Evolutionary conservation across 257 asterid species (phyloP).

Genomic region (Buddleja alternifolia): DNA sequence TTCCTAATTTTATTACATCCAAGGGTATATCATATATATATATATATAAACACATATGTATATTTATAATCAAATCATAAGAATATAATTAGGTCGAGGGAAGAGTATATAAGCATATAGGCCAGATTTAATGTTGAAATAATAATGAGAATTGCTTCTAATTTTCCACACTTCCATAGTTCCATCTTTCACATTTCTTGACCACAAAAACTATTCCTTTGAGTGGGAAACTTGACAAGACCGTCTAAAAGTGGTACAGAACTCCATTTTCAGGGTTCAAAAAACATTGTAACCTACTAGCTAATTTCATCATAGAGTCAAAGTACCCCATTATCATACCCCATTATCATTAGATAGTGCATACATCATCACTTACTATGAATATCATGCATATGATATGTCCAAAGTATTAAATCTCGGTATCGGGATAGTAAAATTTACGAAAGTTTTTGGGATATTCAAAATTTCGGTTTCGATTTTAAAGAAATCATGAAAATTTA

Average conservation of each 20-base stretch:
- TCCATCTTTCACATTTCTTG: not conserved
- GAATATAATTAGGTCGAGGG: not conserved
- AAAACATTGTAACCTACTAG: not conserved
- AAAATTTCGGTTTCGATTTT: too few species aligned
- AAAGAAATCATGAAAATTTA: too few species aligned
- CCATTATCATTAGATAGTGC: not conserved
- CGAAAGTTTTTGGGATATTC: too few species aligned
- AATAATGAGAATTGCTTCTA: not conserved
- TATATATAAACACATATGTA: not conserved
- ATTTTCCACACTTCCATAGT: not conserved
- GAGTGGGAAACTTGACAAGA: conserved; percentile 36
- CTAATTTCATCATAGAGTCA: not conserved
- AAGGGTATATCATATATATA: too few species aligned
- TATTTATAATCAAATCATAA: not conserved
- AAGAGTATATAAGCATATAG: not conserved
- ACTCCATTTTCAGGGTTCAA: conserved; percentile 13
- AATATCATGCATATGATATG: too few species aligned
- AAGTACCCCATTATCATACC: not conserved
- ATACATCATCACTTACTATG: not conserved
- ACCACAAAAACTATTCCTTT: not conserved
- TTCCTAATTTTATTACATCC: too few species aligned
- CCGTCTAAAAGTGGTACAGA: conserved; percentile 29
- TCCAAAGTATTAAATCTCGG: too few species aligned
- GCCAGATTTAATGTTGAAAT: not conserved
- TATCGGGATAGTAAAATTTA: too few species aligned